These are phyloP conservation scores for Arxiozyma telluris DNA, from an alignment of 1,139 yeast genomes.

Conservation along the genomic window DNA sequence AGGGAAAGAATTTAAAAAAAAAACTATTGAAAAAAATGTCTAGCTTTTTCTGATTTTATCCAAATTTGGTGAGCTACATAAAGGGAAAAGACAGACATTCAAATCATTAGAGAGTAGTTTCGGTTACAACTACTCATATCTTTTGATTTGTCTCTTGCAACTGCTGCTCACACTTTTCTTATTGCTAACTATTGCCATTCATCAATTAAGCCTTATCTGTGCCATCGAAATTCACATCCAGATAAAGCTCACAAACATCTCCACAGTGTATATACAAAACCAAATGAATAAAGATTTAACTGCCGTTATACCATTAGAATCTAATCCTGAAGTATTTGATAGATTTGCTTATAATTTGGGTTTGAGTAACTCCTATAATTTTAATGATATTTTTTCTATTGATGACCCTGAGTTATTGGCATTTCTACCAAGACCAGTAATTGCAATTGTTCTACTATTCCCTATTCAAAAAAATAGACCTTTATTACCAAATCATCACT, in stretches of 20 bases:
- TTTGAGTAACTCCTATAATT: constrained; percentile 48
- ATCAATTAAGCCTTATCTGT: too few species aligned
- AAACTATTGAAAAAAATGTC: neutral
- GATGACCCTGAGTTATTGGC: constrained; percentile 71
- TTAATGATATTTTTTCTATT: constrained; percentile 76
- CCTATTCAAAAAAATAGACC: constrained; percentile 59
- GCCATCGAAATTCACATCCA: too few species aligned
- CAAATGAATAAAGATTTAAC: constrained; percentile 9
- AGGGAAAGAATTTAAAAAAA: neutral
- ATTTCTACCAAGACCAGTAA: constrained; percentile 73
- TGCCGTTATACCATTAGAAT: constrained; percentile 77
- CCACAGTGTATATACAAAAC: neutral
- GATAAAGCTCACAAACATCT: neutral
- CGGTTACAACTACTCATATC: neutral
- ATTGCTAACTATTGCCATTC: too few species aligned
- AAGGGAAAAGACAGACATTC: neutral
- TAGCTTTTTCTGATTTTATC: neutral
- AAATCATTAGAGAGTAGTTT: neutral
- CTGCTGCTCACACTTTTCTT: neutral
- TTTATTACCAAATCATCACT: constrained; percentile 10
- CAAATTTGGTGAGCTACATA: neutral
- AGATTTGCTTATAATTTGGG: constrained; percentile 62
- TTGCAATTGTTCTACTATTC: constrained; percentile 66
- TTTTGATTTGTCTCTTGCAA: too few species aligned
- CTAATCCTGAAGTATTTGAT: constrained; percentile 82